Evolutionary conservation across 495 filamentous ascomycete species (phyloP), one percentile per base, ranked within the genome.

Genomic region (Hypoxylon cercidicola): DNA sequence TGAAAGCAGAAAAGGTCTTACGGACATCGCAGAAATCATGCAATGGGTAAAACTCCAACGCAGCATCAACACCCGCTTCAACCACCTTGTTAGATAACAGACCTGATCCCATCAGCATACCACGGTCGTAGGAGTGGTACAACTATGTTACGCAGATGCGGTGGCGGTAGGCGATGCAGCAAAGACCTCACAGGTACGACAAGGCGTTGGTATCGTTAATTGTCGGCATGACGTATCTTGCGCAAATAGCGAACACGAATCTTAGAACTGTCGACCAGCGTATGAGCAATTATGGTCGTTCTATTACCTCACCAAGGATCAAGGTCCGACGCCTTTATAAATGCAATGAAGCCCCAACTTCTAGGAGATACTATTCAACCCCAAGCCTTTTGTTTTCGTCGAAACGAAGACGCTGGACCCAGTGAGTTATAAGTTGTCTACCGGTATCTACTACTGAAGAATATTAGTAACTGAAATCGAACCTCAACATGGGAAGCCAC

Each of bases 401-500:
- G 39, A 41, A 7, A 41, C 11, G 3, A 37, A 48, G n/a, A 10
- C 44, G 16, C 44, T 46, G 19, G 20, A 21, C 25, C 13, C 2
- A 41, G 13, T 16, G 13, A 16, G 16, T 41, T 16, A 13, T 13
- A 41, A 41, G 39, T 8, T 28, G 13, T 37, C 48, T 39, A n/a
- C n/a, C n/a, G 5, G 10, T 12, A 45, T 7, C 12, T 52, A 34
- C 8, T 12, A 34, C 10, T 45, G 3, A 41, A 41, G 39, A 16
- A 41, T 13, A 39, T 39, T 13, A 39, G 10, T 13, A 39, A 6
- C 39, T 16, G 4, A 15, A 15, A 41, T 1, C n/a, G 9, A 41
- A 41, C 39, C 5, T 16, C 57, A 60, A 46, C 4, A 54, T 54
- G 49, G 58, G 58, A 48, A 37, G 30, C 39, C 0, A 15, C 13